A percentile compares a stretch with the other conserved stretches of the same genome.
These are phyloP conservation scores for Pythium aphanidermatum DNA, from an alignment of 352 stramenopile genomes.

Conservation along the genomic window DNA sequence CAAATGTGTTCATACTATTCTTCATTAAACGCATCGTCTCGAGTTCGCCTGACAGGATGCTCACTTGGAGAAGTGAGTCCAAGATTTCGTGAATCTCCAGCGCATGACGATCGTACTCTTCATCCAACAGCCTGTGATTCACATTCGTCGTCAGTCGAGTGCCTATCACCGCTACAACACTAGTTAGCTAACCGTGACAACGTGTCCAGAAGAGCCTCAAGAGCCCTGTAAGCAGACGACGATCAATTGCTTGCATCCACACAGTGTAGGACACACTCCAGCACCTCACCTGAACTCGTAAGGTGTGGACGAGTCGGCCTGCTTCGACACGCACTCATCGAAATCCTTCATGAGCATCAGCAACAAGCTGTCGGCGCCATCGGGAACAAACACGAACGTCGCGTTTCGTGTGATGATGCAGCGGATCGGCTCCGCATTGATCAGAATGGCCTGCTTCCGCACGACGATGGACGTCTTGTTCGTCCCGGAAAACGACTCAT, in stretches of 20 bases:
- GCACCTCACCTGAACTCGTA: conserved; percentile 31
- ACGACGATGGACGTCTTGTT: conserved; percentile 34
- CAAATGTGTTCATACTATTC: conserved; percentile 29
- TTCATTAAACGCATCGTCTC: conserved; percentile 34
- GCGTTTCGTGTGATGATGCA: conserved; percentile 35
- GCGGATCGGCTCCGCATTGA: conserved; percentile 43
- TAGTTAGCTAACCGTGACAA: conserved; percentile 10
- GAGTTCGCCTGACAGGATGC: conserved; percentile 26
- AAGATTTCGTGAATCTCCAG: conserved; percentile 15
- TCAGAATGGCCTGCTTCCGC: conserved; percentile 37
- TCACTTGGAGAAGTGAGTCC: conserved; percentile 20
- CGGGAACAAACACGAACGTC: conserved; percentile 37
- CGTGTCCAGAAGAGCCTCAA: conserved; percentile 22
- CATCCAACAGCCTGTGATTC: conserved; percentile 17
- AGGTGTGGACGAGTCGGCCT: conserved; percentile 4
- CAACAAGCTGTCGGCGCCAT: conserved; percentile 37
- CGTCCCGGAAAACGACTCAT: conserved; percentile 25
- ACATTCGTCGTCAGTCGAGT: too few species aligned
- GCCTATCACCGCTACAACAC: too few species aligned
- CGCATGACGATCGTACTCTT: conserved; percentile 22
- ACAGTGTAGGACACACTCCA: not conserved
- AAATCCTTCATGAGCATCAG: conserved; percentile 38
- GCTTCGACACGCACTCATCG: conserved; percentile 20
- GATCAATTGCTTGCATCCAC: too few species aligned
- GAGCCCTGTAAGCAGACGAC: conserved; percentile 6